A percentile compares a stretch with the other conserved stretches of the same genome.
phyloP scores from a whole-genome alignment of 495 filamentous ascomycete genomes.

The Penicillium canescens region DNA sequence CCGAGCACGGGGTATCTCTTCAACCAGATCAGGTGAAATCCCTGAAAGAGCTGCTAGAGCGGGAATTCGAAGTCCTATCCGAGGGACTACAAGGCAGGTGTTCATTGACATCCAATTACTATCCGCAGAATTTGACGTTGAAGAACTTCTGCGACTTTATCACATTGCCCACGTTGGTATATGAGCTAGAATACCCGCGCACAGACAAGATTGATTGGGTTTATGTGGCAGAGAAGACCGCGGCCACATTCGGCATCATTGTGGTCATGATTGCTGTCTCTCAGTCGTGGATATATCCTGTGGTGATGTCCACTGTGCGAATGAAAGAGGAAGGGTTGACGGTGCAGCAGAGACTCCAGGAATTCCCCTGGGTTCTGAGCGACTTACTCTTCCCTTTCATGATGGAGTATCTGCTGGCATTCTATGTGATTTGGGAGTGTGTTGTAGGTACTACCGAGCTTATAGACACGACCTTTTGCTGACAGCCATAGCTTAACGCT shows the following conservation, averaged over 20 bases:
- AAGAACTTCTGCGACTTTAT: constrained; percentile 70
- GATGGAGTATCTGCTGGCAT: constrained; percentile 65
- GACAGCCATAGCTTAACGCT: constrained; percentile 56
- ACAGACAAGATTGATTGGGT: constrained; percentile 66
- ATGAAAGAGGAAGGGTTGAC: constrained; percentile 65
- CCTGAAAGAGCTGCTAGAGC: constrained; percentile 58
- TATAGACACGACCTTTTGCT: background rate
- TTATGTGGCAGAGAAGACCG: constrained; percentile 69
- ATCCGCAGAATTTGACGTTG: constrained; percentile 68
- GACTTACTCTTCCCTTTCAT: constrained; percentile 75
- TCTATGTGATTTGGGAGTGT: constrained; percentile 78
- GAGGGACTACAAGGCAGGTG: constrained; percentile 63
- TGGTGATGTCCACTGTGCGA: constrained; percentile 61
- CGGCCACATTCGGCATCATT: constrained; percentile 64
- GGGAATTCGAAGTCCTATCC: constrained; percentile 61
- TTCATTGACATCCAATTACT: constrained; percentile 37
- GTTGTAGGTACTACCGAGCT: constrained; percentile 34
- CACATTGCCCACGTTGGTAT: constrained; percentile 71
- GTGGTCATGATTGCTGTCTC: constrained; percentile 46
- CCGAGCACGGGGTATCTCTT: constrained; percentile 56
- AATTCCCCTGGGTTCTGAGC: constrained; percentile 68
- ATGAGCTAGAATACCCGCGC: constrained; percentile 75
- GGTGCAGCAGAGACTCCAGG: constrained; percentile 55
- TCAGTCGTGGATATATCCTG: constrained; percentile 60
- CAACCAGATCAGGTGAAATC: constrained; percentile 58